Percentiles rank a stretch among this genome's conserved stretches.
Conservation (phyloP, 2,329 filamentous ascomycete species). For the Pseudogymnoascus sp. region DNA sequence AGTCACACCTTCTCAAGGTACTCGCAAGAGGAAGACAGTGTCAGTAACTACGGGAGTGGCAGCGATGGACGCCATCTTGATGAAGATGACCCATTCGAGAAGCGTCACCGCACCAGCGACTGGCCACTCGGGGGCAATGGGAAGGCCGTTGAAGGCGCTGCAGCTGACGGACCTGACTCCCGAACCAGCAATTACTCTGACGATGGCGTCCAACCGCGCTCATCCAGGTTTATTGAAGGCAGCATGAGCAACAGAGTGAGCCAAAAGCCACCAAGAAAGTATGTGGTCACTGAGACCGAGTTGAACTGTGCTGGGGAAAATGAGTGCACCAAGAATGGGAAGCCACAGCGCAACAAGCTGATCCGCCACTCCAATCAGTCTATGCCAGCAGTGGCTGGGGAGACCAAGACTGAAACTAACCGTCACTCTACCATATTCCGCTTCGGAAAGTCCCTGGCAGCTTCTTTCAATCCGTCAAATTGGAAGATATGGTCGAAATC, state of each 20-base stretch:
- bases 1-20: slow-evolving; percentile 23
- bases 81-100: slow-evolving; percentile 30
- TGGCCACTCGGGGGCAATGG: slow-evolving; percentile 31
- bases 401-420: slow-evolving; percentile 21
- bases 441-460: slow-evolving; percentile 46
- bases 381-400: not conserved
- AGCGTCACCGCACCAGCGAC: slow-evolving; percentile 36
- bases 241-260: slow-evolving; percentile 80
- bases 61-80: slow-evolving; percentile 17
- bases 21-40: slow-evolving; percentile 15
- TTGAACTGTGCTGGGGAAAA: not conserved
- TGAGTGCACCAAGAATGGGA: not conserved
- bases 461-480: slow-evolving; percentile 45
- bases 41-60: slow-evolving; percentile 29
- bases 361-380: not conserved
- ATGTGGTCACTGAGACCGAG: slow-evolving; percentile 16
- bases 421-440: slow-evolving; percentile 42
- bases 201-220: slow-evolving; percentile 30
- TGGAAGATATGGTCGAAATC: slow-evolving; percentile 34
- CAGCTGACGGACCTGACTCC: slow-evolving; percentile 10
- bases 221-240: slow-evolving; percentile 65
- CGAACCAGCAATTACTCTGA: slow-evolving; percentile 11
- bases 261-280: slow-evolving; percentile 44
- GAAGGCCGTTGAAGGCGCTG: not conserved
- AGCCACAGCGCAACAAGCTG: not conserved